phyloP scores from a whole-genome alignment of 768 basidiomycete genomes.

The Boletus vermiculosoides region DNA sequence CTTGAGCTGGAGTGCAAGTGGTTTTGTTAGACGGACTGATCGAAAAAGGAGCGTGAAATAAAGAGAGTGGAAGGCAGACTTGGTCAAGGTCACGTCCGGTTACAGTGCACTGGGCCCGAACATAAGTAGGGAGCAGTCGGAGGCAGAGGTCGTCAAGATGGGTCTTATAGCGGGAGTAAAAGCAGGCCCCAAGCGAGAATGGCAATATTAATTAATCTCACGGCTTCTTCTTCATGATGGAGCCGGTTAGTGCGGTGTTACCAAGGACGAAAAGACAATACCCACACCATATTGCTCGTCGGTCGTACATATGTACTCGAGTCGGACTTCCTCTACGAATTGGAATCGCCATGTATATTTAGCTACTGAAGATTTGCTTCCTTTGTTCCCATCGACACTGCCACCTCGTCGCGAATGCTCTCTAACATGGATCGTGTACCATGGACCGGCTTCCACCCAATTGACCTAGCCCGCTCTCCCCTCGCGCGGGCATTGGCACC shows the following conservation, averaged over 20 bases:
- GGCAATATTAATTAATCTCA: constrained; percentile 1
- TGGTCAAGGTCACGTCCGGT: background rate
- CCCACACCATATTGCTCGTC: background rate
- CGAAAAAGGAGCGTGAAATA: constrained; percentile 9
- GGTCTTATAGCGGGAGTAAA: constrained; percentile 8
- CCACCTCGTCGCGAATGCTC: constrained; percentile 42
- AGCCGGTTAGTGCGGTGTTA: constrained; percentile 11
- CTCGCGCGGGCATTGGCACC: constrained; percentile 22
- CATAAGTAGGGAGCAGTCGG: constrained; percentile 1
- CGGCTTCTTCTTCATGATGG: background rate
- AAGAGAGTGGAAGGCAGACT: constrained; percentile 7
- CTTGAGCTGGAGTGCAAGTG: background rate
- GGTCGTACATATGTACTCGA: background rate
- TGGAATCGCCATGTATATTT: background rate
- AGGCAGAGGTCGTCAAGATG: background rate
- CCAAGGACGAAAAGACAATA: constrained; percentile 2
- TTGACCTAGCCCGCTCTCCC: constrained; percentile 18
- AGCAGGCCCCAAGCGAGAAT: background rate
- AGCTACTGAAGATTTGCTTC: background rate
- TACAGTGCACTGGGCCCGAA: background rate
- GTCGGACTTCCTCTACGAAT: background rate
- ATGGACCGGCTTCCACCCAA: constrained; percentile 29
- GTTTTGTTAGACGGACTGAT: background rate
- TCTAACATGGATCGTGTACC: constrained; percentile 41
- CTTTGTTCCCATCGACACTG: constrained; percentile 15